Base-by-base conservation (phyloP, 2,329 filamentous ascomycete species). In the Onygena corvina region DNA sequence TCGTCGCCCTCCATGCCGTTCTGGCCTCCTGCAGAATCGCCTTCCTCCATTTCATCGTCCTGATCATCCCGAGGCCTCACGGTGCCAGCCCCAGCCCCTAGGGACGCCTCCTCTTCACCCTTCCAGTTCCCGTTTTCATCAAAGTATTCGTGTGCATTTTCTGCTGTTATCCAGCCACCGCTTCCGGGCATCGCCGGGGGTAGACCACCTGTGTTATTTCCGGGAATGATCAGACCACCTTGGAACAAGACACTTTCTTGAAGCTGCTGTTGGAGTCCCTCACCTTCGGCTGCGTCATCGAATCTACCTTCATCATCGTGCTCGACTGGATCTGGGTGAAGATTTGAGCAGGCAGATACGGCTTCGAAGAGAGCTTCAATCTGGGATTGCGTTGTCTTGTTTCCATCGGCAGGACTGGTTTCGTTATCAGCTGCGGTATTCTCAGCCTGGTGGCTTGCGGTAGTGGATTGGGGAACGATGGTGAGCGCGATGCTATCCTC, bases 111-210 rank as follows among this genome's bases (percentile, higher is more conserved):
- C 77, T 72, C 36, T 76, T 73, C 51, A 80, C 80, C 38, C 81
- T 81, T 83, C 77, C 83, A 90, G 61, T 90, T 88, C 2, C 86
- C 86, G 6, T 88, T 76, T 53, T 76, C 80, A 58, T 92, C 85
- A 65, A 92, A 85, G 61, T 80, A 94, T 57, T 94, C 78, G 55
- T 83, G 74, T 63, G 94, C 81, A 59, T 95, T 96, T 50, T 94
- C 90, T 6, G 86, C 84, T 12, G 90, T 96, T 61, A 96, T 73
- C 71, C 71, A 73, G 6, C 71, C 71, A 1, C 69, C 71, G 50
- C 71, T 72, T 12, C 71, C 70, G 30, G 67, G 68, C 58, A 73
- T 64, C 2, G 71, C 66, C 29, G 71, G 70, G 25, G 71, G 71
- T 36, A 73, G 50, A 2, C 64, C 68, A 1, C 67, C 65, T 38